Percentiles rank a stretch among this genome's conserved stretches.
Conservation (phyloP, 2,329 filamentous ascomycete species). For the Cordyceps farinosa region DNA sequence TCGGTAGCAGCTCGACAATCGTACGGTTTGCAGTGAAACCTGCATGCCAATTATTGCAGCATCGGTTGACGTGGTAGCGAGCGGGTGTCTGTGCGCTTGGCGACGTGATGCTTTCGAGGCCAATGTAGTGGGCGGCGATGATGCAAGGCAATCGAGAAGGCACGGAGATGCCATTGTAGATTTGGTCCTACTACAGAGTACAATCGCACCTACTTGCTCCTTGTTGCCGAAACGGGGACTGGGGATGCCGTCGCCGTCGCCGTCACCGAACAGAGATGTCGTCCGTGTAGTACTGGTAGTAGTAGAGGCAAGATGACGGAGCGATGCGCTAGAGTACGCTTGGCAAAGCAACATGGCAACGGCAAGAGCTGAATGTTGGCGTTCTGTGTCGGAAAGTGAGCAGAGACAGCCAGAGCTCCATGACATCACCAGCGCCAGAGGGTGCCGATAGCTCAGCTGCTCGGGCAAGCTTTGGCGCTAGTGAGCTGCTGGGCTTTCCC, state of each 20-base stretch:
- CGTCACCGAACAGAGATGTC: neutral
- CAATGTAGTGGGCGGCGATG: neutral
- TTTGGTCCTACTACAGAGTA: too few relatives aligned
- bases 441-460: neutral
- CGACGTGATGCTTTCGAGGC: neutral
- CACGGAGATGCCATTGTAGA: neutral
- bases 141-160: too few relatives aligned
- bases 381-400: neutral
- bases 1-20: neutral
- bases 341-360: slow-evolving; percentile 6
- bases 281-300: neutral
- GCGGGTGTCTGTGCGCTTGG: neutral
- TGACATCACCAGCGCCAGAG: slow-evolving; percentile 9
- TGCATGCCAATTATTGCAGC: neutral
- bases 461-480: slow-evolving; percentile 10
- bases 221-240: neutral
- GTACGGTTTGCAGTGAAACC: neutral
- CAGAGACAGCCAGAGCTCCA: neutral
- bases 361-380: neutral
- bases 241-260: neutral
- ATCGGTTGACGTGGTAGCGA: neutral
- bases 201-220: neutral
- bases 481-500: neutral
- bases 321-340: neutral
- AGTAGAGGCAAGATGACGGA: neutral